These are phyloP conservation scores for Cryptococcus hybrid DNA, from an alignment of 1,284 basidiomycete genomes.

Conservation along the genomic window DNA sequence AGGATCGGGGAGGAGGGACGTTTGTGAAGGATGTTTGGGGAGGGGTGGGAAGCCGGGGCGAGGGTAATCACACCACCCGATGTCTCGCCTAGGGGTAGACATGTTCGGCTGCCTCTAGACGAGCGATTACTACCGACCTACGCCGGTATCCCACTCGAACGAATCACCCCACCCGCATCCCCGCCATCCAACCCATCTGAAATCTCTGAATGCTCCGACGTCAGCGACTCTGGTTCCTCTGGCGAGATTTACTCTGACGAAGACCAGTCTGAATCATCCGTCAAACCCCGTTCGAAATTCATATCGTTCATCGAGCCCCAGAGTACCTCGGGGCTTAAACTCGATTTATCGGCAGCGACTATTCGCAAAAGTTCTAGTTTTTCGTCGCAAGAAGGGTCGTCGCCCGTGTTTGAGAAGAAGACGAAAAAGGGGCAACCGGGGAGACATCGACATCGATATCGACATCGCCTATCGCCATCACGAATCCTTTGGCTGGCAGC, in stretches of 20 bases:
- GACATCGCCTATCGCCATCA: background rate
- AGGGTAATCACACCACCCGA: background rate
- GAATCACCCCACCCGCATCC: background rate
- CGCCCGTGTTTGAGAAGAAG: background rate
- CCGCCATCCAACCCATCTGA: background rate
- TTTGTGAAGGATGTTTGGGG: too few relatives aligned
- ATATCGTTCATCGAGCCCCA: conserved; percentile 14
- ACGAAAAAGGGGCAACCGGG: too few relatives aligned
- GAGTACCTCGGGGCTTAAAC: background rate
- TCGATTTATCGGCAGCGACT: too few relatives aligned
- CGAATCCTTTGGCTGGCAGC: background rate
- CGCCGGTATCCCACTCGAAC: background rate
- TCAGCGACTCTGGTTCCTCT: too few relatives aligned
- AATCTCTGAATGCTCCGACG: too few relatives aligned
- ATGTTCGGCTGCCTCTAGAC: background rate
- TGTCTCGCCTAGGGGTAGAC: background rate
- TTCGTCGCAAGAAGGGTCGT: background rate
- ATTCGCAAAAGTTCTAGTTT: too few relatives aligned
- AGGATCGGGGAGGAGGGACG: background rate
- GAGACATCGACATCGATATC: too few relatives aligned
- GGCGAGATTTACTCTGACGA: background rate
- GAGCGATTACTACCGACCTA: background rate
- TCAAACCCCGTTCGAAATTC: conserved; percentile 15
- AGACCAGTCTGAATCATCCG: background rate
- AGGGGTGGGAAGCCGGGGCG: too few relatives aligned